Evolutionary conservation across 331 rosid genomes (phyloP), one percentile per base, ranked within the genome.

Genomic region (Stylosanthes scabra): DNA sequence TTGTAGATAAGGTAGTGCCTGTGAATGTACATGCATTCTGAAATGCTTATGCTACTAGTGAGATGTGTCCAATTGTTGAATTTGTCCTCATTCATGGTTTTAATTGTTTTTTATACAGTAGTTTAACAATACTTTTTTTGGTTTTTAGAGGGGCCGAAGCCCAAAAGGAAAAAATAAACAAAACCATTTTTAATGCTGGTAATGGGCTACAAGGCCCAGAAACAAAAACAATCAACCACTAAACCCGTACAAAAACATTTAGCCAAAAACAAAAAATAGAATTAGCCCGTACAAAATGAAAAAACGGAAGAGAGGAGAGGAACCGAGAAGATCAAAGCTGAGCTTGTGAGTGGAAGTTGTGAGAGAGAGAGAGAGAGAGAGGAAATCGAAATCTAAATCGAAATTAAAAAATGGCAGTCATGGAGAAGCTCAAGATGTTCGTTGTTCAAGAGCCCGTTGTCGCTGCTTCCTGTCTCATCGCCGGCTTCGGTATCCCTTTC

Each of bases 361-460:
- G n/a, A n/a, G n/a, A n/a, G n/a, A n/a, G n/a, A n/a, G 28, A 59
- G 15, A 60, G 15, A 46, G 10, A n/a, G n/a, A 52, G 58, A 6
- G 25, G 16, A 12, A 14, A 66, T 11, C 56, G 16, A 46, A 14
- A 64, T 28, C 13, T 34, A 34, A 34, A 34, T 47, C 14, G 56
- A 11, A 68, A 63, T 55, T 28, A 56, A 60, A n/a, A 81, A 59
- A 93, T 91, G 99, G 80, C 87, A 70, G 89, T 91, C 67, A 84
- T 90, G 93, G 88, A 90, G 91, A 92, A 74, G 74, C 76, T 95
- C 57, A 95, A 73, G 89, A 95, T 92, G 83, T 92, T 92, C 89
- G 79, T 95, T 25, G 93, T 72, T 58, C 97, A 91, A 82, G 97
- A 95, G 84, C 99, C 99, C 1, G 96, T 95, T 0, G 91, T 92